These are phyloP conservation scores for Globisporangium nodosum DNA, from an alignment of 352 stramenopile species.

Conservation along the genomic window DNA sequence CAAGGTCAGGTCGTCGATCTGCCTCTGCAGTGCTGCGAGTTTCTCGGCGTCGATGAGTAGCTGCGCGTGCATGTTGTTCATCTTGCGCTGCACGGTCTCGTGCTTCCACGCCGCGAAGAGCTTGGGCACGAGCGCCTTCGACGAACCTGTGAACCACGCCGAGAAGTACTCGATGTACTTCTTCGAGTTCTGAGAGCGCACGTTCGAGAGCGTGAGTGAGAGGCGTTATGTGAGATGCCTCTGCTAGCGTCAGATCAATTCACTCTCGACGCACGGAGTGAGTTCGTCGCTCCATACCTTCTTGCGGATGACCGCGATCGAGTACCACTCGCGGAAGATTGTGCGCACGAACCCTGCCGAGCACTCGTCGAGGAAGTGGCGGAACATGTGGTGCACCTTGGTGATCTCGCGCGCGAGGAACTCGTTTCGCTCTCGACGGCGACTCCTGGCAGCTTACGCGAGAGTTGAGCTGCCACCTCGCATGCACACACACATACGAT, in stretches of 20 bases:
- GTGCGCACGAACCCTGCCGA: slow-evolving; percentile 36
- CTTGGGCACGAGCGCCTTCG: slow-evolving; percentile 44
- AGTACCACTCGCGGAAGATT: slow-evolving; percentile 69
- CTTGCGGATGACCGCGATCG: slow-evolving; percentile 46
- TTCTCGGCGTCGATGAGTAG: slow-evolving; percentile 27
- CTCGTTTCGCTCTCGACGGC: slow-evolving; percentile 41
- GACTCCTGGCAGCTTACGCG: slow-evolving; percentile 16
- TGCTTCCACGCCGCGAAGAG: slow-evolving; percentile 55
- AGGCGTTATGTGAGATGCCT: neutral
- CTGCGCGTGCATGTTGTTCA: slow-evolving; percentile 31
- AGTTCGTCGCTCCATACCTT: slow-evolving; percentile 26
- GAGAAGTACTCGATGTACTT: slow-evolving; percentile 76
- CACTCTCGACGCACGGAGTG: too few relatives aligned
- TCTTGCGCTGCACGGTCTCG: slow-evolving; percentile 18
- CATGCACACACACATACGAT: neutral
- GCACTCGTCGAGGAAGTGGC: slow-evolving; percentile 43
- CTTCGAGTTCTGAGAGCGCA: slow-evolving; percentile 38
- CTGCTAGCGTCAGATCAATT: neutral
- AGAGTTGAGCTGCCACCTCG: neutral
- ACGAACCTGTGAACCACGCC: slow-evolving; percentile 54
- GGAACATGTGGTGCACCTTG: slow-evolving; percentile 50
- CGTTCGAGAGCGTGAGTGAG: neutral
- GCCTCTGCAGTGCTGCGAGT: slow-evolving; percentile 33
- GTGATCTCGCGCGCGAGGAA: slow-evolving; percentile 50
- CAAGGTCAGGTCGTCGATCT: slow-evolving; percentile 42